phyloP scores from a whole-genome alignment of 768 basidiomycete genomes.

The Lactarius sanguifluus region DNA sequence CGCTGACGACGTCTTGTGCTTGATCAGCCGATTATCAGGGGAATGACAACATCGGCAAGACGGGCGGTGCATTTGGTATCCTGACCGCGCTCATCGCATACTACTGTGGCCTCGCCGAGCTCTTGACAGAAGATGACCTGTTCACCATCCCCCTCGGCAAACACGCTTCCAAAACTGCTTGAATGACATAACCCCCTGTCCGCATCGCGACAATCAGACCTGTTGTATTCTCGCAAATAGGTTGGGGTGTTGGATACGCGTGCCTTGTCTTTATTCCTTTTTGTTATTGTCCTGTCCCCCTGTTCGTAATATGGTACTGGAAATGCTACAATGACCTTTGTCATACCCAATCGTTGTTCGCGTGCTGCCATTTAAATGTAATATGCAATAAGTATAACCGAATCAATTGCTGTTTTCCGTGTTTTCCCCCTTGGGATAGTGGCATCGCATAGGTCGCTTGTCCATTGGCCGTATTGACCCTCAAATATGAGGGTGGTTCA shows the following conservation, averaged over 20 bases:
- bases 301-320: not conserved
- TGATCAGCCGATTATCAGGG: constrained; percentile 20
- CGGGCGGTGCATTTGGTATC: constrained; percentile 47
- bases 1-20: not conserved
- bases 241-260: not conserved
- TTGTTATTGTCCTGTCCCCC: not conserved
- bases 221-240: not conserved
- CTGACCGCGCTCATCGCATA: constrained; percentile 50
- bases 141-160: constrained; percentile 45
- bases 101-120: constrained; percentile 45
- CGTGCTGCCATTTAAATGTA: not conserved
- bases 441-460: too few relatives aligned
- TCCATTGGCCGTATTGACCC: too few relatives aligned
- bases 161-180: not conserved
- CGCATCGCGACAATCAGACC: not conserved
- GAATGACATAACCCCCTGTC: not conserved
- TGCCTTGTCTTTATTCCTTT: not conserved
- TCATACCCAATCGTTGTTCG: not conserved
- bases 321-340: not conserved
- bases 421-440: too few relatives aligned
- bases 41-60: constrained; percentile 35
- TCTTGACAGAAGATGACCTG: constrained; percentile 41
- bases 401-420: not conserved
- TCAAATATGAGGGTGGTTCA: too few relatives aligned
- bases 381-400: not conserved